These are phyloP conservation scores for Macrocybe gigantea DNA, from an alignment of 768 basidiomycete species.

Conservation along the genomic window DNA sequence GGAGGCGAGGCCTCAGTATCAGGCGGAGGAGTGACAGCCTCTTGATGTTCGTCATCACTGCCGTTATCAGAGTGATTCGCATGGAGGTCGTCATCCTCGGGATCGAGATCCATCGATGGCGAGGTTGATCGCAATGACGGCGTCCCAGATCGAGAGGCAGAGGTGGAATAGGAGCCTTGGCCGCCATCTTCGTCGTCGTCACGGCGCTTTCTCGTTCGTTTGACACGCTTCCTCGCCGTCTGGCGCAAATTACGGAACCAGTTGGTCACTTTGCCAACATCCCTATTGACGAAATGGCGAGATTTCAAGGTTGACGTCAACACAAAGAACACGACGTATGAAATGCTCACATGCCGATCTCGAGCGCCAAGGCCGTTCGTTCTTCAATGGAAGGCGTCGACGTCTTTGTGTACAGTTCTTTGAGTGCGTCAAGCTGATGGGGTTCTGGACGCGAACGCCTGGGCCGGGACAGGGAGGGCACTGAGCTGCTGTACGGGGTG, in stretches of 20 bases:
- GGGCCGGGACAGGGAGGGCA: slow-evolving; percentile 42
- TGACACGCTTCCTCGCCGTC: slow-evolving; percentile 69
- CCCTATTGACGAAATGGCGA: slow-evolving; percentile 35
- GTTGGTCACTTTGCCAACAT: slow-evolving; percentile 80
- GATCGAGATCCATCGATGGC: slow-evolving; percentile 46
- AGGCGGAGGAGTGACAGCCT: slow-evolving; percentile 70
- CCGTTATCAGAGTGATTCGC: slow-evolving; percentile 44
- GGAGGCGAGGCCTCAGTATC: slow-evolving; percentile 36
- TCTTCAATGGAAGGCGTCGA: slow-evolving; percentile 77
- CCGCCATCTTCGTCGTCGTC: slow-evolving; percentile 39
- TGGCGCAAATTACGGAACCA: slow-evolving; percentile 86
- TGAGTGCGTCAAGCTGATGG: slow-evolving; percentile 70
- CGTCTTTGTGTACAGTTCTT: slow-evolving; percentile 62
- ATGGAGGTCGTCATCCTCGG: slow-evolving; percentile 36
- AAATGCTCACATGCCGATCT: slow-evolving; percentile 65
- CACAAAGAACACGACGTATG: slow-evolving; percentile 7
- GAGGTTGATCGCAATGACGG: slow-evolving; percentile 47
- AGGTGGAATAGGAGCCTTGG: slow-evolving; percentile 26
- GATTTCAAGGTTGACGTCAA: slow-evolving; percentile 11
- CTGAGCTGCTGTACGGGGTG: slow-evolving; percentile 38
- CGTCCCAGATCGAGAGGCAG: slow-evolving; percentile 48
- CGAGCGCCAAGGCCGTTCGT: slow-evolving; percentile 63
- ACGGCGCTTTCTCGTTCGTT: slow-evolving; percentile 39
- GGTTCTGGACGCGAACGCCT: slow-evolving; percentile 76
- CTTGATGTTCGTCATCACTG: slow-evolving; percentile 70